Evolutionary conservation across 495 filamentous ascomycete species (phyloP).

Genomic region (Penicillium canariense): DNA sequence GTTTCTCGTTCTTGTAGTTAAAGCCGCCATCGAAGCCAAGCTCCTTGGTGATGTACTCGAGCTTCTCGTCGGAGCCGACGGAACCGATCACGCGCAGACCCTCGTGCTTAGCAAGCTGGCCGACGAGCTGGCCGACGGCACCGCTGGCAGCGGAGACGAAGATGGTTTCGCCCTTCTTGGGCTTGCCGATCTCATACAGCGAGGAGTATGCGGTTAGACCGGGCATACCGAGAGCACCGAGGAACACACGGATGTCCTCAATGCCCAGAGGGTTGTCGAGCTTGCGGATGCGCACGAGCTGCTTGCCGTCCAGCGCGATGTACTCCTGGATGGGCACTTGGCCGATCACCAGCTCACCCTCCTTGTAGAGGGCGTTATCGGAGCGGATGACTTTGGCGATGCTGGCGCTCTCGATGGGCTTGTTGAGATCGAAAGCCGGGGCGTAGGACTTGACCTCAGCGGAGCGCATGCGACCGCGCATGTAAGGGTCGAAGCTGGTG

Average conservation of each 20-base stretch:
- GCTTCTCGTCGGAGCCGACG: slow-evolving; percentile 66
- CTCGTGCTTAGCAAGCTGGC: slow-evolving; percentile 83
- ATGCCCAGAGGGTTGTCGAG: slow-evolving; percentile 47
- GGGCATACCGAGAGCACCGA: slow-evolving; percentile 83
- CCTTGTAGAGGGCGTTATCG: slow-evolving; percentile 55
- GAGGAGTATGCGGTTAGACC: slow-evolving; percentile 81
- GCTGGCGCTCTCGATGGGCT: slow-evolving; percentile 55
- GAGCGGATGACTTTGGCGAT: slow-evolving; percentile 68
- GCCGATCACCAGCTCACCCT: slow-evolving; percentile 67
- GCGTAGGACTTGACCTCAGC: slow-evolving; percentile 60
- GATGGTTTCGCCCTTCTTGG: slow-evolving; percentile 85
- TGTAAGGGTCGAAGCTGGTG: slow-evolving; percentile 86
- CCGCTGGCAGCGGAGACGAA: slow-evolving; percentile 81
- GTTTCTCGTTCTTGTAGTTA: slow-evolving; percentile 75
- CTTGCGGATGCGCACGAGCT: slow-evolving; percentile 30
- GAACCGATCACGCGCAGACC: slow-evolving; percentile 81
- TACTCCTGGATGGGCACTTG: slow-evolving; percentile 63
- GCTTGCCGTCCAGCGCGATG: slow-evolving; percentile 28
- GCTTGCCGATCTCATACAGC: slow-evolving; percentile 78
- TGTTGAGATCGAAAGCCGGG: slow-evolving; percentile 52
- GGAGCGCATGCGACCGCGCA: slow-evolving; percentile 64
- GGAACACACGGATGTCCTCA: slow-evolving; percentile 49
- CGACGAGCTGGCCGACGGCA: slow-evolving; percentile 81
- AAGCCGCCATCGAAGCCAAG: slow-evolving; percentile 69
- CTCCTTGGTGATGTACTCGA: slow-evolving; percentile 63